A percentile compares a stretch with the other conserved stretches of the same genome.
Conservation (phyloP, 2,329 filamentous ascomycete genomes). For the Exophiala viscosa region DNA sequence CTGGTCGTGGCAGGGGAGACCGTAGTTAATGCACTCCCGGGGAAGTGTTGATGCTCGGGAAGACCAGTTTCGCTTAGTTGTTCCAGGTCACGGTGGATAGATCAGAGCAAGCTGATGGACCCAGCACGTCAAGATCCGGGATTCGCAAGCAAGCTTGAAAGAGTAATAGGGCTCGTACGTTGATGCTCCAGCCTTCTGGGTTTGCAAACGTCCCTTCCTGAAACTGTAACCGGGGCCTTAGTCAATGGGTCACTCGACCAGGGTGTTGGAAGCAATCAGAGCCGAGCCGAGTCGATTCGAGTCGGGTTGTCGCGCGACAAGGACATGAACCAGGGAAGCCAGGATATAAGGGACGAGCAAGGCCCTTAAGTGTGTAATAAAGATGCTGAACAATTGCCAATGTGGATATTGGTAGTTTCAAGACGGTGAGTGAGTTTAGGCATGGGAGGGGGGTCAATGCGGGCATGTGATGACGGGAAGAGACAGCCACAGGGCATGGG, state of each 20-base stretch:
- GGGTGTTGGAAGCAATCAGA: neutral
- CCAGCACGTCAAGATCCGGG: neutral
- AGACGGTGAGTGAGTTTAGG: slow-evolving; percentile 8
- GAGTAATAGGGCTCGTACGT: slow-evolving; percentile 1
- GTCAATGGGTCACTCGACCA: slow-evolving; percentile 6
- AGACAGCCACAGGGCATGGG: slow-evolving; percentile 14
- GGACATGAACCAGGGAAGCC: slow-evolving; percentile 9
- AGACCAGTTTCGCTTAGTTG: slow-evolving; percentile 13
- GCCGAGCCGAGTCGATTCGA: too few species aligned
- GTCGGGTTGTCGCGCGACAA: slow-evolving; percentile 4
- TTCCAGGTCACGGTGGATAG: slow-evolving; percentile 9
- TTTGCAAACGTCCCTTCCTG: slow-evolving; percentile 2
- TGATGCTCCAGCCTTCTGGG: slow-evolving; percentile 1
- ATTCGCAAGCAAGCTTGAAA: slow-evolving; percentile 2
- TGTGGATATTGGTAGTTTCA: slow-evolving; percentile 13
- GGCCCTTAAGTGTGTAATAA: slow-evolving; percentile 10
- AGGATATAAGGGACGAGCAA: slow-evolving; percentile 13
- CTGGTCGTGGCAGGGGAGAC: slow-evolving; percentile 10
- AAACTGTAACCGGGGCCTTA: neutral
- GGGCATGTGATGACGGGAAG: slow-evolving; percentile 20
- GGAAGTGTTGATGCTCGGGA: slow-evolving; percentile 12
- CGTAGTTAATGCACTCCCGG: slow-evolving; percentile 3
- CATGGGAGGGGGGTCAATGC: slow-evolving; percentile 15
- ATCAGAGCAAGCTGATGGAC: slow-evolving; percentile 2
- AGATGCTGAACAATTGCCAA: slow-evolving; percentile 2